Conservation (phyloP, 2,329 filamentous ascomycete genomes). For the Orbilia ellipsospora region DNA sequence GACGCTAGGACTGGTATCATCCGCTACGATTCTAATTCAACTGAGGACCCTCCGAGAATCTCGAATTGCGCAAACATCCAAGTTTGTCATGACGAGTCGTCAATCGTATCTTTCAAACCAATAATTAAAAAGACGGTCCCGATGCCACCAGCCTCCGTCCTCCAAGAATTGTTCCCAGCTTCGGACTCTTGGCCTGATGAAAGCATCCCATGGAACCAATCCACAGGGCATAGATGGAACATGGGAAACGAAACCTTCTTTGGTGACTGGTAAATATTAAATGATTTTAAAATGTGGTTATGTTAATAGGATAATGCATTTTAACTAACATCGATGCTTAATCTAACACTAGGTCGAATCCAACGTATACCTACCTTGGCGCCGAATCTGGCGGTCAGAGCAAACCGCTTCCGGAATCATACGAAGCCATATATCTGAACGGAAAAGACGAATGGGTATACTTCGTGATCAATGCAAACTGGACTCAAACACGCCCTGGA, state of each 20-base stretch:
- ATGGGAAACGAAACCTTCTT: constrained; percentile 28
- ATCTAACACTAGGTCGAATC: constrained; percentile 15
- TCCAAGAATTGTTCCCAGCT: constrained; percentile 27
- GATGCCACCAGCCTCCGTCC: constrained; percentile 15
- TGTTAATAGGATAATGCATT: neutral
- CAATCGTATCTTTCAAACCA: constrained; percentile 16
- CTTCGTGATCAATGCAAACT: constrained; percentile 60
- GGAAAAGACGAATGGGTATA: constrained; percentile 63
- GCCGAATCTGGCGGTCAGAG: constrained; percentile 14
- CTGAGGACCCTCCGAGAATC: constrained; percentile 16
- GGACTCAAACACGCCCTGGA: constrained; percentile 28
- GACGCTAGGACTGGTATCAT: constrained; percentile 42
- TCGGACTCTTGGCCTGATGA: constrained; percentile 21
- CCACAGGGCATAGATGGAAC: constrained; percentile 36
- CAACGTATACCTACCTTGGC: constrained; percentile 42
- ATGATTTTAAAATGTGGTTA: neutral
- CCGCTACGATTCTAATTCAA: constrained; percentile 29
- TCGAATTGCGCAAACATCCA: constrained; percentile 22
- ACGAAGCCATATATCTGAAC: constrained; percentile 70
- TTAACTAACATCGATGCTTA: neutral
- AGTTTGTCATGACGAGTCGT: constrained; percentile 27
- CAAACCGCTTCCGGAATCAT: constrained; percentile 60
- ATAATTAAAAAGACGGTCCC: constrained; percentile 32
- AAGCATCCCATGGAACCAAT: neutral
- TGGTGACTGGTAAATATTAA: constrained; percentile 33